Base-by-base conservation (phyloP, 139 green algal genomes). In the Zygnema cylindricum region DNA sequence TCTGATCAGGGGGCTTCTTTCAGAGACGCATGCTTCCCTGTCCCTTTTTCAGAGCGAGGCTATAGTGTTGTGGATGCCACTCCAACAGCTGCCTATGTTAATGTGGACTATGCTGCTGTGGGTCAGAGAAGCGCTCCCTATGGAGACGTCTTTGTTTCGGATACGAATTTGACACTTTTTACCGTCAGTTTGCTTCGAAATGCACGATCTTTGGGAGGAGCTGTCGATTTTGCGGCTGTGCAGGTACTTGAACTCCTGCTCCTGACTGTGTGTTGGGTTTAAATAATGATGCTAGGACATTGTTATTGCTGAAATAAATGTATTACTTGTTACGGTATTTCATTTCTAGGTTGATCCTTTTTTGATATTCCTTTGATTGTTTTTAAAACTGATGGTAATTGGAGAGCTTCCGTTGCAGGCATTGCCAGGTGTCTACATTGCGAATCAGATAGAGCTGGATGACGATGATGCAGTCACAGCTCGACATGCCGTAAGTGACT, bases 351-450 rank as follows among this genome's bases (percentile, higher is more conserved):
- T n/a, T n/a, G n/a, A n/a, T n/a, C n/a, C n/a, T n/a, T n/a, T n/a
- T n/a, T n/a, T n/a, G n/a, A n/a, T n/a, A n/a, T n/a, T n/a, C n/a
- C n/a, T n/a, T n/a, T n/a, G n/a, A n/a, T 76, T 0, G 69, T 33
- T 33, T 1, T 76, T n/a, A n/a, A 30, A n/a, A 73, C 57, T 73
- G 57, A 73, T n/a, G 30, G 30, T 73, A n/a, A 73, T 85, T 30
- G 39, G 32, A 79, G 40, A 21, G 38, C 22, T 77, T 85, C 78
- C 82, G 78, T 85, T 22, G 1, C 93, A 96, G 82, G 95, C 93
- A 0, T 39, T 98, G n/a, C 94, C 94, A 69, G 95, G 96, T 32
- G 92, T 97, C 57, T 98, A 95, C 92, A 93, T 98, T 36, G 95
- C 95, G 1, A 86, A 86, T 86, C 79, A 86, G 36, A 30, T 86